These are phyloP conservation scores for Solanum medicagineum DNA, from an alignment of 257 asterid species.

Conservation along the genomic window DNA sequence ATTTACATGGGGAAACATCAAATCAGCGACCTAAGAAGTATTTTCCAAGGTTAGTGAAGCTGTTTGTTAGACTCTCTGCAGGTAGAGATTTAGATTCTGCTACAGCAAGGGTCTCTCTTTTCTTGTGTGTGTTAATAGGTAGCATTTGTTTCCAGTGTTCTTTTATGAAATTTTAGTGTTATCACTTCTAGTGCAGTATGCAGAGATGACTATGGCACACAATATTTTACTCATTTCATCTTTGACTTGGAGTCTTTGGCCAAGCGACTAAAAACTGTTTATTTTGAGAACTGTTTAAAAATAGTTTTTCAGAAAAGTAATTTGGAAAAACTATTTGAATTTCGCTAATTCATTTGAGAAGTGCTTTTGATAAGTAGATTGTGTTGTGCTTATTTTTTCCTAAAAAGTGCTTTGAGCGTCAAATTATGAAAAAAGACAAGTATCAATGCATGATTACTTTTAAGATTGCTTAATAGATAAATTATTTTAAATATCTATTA, in stretches of 20 bases:
- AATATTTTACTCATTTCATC: background rate
- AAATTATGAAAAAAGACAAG: too few species aligned
- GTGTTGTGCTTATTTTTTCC: too few species aligned
- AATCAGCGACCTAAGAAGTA: background rate
- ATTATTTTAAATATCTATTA: too few species aligned
- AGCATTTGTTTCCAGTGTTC: background rate
- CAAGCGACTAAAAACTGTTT: too few species aligned
- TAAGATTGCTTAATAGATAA: too few species aligned
- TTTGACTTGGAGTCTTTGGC: background rate
- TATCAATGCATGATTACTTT: too few species aligned
- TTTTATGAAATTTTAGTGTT: background rate
- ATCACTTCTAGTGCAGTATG: background rate
- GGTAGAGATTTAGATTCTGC: background rate
- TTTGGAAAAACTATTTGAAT: too few species aligned
- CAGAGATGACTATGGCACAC: background rate
- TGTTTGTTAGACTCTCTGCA: background rate
- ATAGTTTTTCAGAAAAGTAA: too few species aligned
- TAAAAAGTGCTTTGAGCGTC: too few species aligned
- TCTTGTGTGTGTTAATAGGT: background rate
- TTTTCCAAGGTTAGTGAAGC: conserved; percentile 4
- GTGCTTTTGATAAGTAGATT: background rate
- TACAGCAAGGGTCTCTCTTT: background rate
- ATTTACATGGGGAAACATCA: background rate
- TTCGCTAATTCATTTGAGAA: too few species aligned
- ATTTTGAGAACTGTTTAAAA: too few species aligned